These are phyloP conservation scores for Botrytis fragariae DNA, from an alignment of 2,329 filamentous ascomycete genomes.

Conservation along the genomic window DNA sequence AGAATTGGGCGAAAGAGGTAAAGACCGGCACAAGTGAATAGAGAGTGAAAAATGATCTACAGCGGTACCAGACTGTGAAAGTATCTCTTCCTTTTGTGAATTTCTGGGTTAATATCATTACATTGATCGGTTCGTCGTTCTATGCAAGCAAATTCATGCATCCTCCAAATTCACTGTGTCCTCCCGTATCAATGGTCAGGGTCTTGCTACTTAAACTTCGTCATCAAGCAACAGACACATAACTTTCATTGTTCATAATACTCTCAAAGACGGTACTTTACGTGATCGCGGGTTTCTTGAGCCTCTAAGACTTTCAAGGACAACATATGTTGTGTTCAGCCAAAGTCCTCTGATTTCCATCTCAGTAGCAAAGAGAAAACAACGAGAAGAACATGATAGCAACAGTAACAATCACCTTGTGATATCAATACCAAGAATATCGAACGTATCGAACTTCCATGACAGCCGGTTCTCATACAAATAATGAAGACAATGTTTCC, in stretches of 20 bases:
- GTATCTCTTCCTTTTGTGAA: background rate
- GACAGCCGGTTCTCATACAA: accelerated
- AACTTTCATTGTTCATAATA: background rate
- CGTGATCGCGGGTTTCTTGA: background rate
- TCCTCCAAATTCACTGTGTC: background rate
- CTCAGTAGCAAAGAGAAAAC: background rate
- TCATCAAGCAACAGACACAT: background rate
- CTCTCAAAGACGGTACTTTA: background rate
- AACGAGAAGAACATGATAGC: background rate
- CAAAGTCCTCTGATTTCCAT: background rate
- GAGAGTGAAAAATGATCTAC: background rate
- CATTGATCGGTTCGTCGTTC: background rate
- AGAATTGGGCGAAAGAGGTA: no score
- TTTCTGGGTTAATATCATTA: background rate
- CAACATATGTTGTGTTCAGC: accelerated
- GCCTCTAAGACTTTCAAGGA: background rate
- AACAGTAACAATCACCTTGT: background rate
- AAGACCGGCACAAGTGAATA: no score
- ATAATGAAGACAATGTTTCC: background rate
- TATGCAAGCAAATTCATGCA: background rate
- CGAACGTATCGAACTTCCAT: accelerated
- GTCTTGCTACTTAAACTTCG: background rate
- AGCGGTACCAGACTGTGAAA: background rate
- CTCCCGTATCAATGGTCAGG: background rate
- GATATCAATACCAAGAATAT: background rate